phyloP scores from a whole-genome alignment of 345 rosid species.

The Rhodamnia argentea region DNA sequence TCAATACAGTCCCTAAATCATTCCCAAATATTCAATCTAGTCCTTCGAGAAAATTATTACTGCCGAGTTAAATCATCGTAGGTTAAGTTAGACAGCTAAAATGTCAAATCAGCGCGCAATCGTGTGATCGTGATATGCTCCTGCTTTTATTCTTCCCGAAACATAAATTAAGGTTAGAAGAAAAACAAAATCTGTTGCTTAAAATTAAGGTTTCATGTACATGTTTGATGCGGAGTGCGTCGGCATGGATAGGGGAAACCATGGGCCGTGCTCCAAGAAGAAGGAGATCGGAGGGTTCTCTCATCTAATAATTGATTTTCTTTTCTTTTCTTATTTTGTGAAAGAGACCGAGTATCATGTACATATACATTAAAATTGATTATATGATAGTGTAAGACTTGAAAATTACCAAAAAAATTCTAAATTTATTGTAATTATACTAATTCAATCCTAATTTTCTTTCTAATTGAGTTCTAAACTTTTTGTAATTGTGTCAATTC shows the following conservation, averaged over 20 bases:
- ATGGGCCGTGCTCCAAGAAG: neutral
- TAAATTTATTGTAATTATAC: too few relatives aligned
- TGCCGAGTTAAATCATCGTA: fast-evolving
- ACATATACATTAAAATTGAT: neutral
- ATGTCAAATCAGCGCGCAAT: neutral
- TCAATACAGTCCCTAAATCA: fast-evolving
- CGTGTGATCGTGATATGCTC: too few relatives aligned
- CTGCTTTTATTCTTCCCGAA: neutral
- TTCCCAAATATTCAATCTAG: neutral
- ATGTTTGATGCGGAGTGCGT: neutral
- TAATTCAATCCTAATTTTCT: too few relatives aligned
- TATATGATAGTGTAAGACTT: neutral
- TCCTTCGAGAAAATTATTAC: fast-evolving
- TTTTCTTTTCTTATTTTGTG: neutral
- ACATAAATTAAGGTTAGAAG: neutral
- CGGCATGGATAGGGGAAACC: neutral
- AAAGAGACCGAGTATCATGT: neutral
- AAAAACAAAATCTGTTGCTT: neutral
- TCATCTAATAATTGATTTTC: neutral
- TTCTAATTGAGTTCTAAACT: too few relatives aligned
- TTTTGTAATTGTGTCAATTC: too few relatives aligned
- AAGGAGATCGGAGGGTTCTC: neutral
- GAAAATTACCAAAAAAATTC: too few relatives aligned
- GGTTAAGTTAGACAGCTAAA: neutral
- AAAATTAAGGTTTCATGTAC: neutral